Evolutionary conservation across 192 early-diverging fungal species (phyloP).

Genomic region (Allomyces macrogynus): DNA sequence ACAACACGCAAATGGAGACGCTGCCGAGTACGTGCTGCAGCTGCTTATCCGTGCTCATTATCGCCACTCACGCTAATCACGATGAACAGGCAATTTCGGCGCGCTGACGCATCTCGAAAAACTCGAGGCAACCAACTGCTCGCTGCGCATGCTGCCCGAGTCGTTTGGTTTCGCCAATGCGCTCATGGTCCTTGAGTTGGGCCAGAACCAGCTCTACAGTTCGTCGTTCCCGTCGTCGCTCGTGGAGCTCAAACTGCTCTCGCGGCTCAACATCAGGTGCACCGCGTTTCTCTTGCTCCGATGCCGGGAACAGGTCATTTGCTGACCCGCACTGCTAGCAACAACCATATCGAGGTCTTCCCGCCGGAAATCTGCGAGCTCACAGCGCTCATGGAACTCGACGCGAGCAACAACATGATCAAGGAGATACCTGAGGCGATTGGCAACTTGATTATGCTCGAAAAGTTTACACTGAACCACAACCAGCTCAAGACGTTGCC

Average conservation of each 20-base stretch:
- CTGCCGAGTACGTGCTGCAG: slow-evolving; percentile 5
- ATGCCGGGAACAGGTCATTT: too few species aligned
- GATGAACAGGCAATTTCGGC: slow-evolving; percentile 1
- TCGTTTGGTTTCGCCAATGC: slow-evolving; percentile 1
- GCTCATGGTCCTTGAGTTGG: background rate
- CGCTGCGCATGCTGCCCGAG: slow-evolving; percentile 2
- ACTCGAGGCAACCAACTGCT: slow-evolving; percentile 7
- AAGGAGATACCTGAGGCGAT: slow-evolving; percentile 6
- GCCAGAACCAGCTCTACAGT: slow-evolving; percentile 6
- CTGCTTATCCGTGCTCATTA: too few species aligned
- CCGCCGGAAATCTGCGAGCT: slow-evolving; percentile 7
- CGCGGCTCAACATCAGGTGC: slow-evolving; percentile 3
- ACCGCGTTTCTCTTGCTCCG: too few species aligned
- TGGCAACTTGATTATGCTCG: slow-evolving; percentile 3
- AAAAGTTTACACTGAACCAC: slow-evolving; percentile 3
- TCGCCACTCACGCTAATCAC: too few species aligned
- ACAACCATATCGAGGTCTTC: slow-evolving; percentile 8
- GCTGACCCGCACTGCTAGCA: background rate
- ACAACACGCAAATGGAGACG: slow-evolving; percentile 7
- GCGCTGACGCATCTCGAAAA: slow-evolving; percentile 1
- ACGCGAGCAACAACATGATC: slow-evolving; percentile 5
- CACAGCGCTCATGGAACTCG: slow-evolving; percentile 4
- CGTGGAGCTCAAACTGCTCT: background rate
- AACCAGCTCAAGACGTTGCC: slow-evolving; percentile 6
- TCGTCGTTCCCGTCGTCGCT: slow-evolving; percentile 5